A percentile compares a stretch with the other conserved stretches of the same genome.
Evolutionary conservation across 139 green algal species (phyloP).

Genomic region (Edaphochlamys debaryana): DNA sequence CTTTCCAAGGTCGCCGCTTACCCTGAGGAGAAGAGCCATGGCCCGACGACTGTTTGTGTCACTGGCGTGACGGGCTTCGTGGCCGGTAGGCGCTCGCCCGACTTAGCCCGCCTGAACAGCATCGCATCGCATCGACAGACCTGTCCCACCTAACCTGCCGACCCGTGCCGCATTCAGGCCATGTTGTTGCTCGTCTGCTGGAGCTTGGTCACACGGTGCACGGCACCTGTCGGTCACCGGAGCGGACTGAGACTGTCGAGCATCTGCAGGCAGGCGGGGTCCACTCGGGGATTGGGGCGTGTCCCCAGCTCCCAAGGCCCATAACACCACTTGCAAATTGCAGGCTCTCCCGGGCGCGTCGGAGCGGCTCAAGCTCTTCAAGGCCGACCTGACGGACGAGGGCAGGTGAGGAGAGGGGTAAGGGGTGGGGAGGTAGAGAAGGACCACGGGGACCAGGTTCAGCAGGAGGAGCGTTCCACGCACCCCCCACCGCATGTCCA

Average conservation of each 20-base stretch:
- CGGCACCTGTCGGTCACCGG: constrained; percentile 31
- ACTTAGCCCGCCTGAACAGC: no score
- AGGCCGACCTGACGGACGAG: constrained; percentile 51
- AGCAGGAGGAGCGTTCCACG: no score
- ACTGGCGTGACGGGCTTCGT: constrained; percentile 56
- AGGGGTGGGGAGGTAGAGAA: not conserved
- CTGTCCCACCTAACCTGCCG: not conserved
- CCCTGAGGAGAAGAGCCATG: not conserved
- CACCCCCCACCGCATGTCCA: not conserved
- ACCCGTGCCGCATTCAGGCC: constrained; percentile 5
- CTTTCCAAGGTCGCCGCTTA: no score
- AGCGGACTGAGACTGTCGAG: no score
- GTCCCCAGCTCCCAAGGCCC: no score
- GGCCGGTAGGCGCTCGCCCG: no score
- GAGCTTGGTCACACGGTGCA: constrained; percentile 61
- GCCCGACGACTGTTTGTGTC: constrained; percentile 14
- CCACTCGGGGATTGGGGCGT: no score
- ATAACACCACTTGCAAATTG: no score
- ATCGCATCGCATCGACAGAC: no score
- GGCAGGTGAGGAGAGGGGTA: not conserved
- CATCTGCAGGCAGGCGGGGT: no score
- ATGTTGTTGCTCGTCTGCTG: constrained; percentile 47
- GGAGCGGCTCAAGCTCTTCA: constrained; percentile 60
- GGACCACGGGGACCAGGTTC: no score
- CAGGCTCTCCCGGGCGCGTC: constrained; percentile 53